These are phyloP conservation scores for Pestalotiopsis sp. DNA, from an alignment of 2,329 filamentous ascomycete genomes.

Conservation along the genomic window DNA sequence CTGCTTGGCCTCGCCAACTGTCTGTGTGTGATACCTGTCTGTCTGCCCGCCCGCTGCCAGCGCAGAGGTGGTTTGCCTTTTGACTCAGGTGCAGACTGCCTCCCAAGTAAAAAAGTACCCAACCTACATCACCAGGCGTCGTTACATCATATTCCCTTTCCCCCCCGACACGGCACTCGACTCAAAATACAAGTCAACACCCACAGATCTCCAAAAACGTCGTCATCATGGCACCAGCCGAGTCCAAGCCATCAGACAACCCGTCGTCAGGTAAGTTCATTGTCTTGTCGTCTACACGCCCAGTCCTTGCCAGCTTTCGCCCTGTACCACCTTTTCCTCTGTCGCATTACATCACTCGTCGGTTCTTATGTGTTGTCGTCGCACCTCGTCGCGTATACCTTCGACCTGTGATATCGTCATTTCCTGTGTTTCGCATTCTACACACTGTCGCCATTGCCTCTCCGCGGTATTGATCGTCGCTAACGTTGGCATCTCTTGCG, in stretches of 20 bases:
- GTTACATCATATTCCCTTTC: constrained; percentile 35
- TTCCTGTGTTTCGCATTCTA: neutral
- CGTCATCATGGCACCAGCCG: constrained; percentile 35
- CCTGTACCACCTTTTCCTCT: neutral
- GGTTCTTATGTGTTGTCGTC: neutral
- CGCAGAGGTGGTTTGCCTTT: constrained; percentile 32
- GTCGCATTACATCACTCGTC: constrained; percentile 14
- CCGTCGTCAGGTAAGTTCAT: constrained; percentile 32
- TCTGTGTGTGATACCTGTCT: constrained; percentile 10
- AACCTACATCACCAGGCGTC: neutral
- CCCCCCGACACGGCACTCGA: constrained; percentile 20
- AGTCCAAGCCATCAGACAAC: constrained; percentile 33
- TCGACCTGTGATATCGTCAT: neutral
- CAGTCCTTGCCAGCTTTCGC: neutral
- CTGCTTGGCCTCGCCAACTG: neutral
- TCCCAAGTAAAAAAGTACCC: constrained; percentile 21
- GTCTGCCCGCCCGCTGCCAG: constrained; percentile 1
- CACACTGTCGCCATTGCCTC: neutral
- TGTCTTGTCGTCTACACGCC: neutral
- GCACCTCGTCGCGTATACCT: neutral
- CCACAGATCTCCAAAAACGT: constrained; percentile 22
- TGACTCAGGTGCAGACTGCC: constrained; percentile 28
- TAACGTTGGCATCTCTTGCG: constrained; percentile 21
- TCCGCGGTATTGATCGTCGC: constrained; percentile 14
- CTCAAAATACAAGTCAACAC: constrained; percentile 20